Percentiles rank a stretch among this genome's conserved stretches.
Conservation (phyloP, 257 asterid species). For the Przewalskia tangutica region DNA sequence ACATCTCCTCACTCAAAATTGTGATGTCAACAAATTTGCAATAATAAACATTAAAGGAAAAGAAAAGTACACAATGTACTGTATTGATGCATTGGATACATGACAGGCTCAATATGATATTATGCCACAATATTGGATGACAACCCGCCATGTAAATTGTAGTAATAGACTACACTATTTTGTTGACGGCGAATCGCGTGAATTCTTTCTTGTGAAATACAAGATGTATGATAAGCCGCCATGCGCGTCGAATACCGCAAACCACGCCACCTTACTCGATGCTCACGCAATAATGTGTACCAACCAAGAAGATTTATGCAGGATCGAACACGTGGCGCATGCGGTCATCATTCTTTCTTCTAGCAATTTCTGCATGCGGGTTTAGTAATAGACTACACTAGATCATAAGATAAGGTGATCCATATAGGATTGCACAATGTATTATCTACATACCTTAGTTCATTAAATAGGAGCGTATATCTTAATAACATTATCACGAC, state of each 20-base stretch:
- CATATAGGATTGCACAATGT: conserved; percentile 12
- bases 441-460: not conserved
- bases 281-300: too few relatives aligned
- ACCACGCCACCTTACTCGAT: too few relatives aligned
- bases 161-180: conserved; percentile 15
- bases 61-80: not conserved
- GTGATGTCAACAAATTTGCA: not conserved
- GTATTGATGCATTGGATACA: not conserved
- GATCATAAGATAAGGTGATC: conserved; percentile 20
- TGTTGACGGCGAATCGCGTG: too few relatives aligned
- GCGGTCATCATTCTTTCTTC: too few relatives aligned
- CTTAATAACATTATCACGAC: not conserved
- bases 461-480: not conserved
- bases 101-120: conserved; percentile 8
- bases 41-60: not conserved
- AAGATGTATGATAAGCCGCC: too few relatives aligned
- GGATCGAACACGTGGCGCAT: too few relatives aligned
- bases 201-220: too few relatives aligned
- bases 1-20: not conserved
- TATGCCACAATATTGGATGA: conserved; percentile 20
- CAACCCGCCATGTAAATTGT: conserved; percentile 10
- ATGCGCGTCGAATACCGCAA: too few relatives aligned
- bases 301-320: too few relatives aligned
- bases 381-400: conserved; percentile 14
- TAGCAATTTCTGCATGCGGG: too few relatives aligned